Evolutionary conservation across 345 rosid genomes (phyloP).

Genomic region (Barbarea vulgaris): DNA sequence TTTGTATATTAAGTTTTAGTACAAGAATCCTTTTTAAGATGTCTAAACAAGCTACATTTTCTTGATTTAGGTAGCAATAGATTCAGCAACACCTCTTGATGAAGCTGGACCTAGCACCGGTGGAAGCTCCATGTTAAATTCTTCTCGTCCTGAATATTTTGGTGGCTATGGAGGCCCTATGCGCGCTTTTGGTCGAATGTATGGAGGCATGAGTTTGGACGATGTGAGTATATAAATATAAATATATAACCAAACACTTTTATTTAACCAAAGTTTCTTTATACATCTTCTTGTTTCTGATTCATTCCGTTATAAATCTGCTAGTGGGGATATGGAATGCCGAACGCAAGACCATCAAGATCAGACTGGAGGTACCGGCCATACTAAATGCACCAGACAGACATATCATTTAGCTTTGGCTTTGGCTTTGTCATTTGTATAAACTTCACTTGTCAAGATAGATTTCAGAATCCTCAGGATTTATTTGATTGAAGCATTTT

Average conservation of each 20-base stretch:
- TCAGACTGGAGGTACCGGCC: slow-evolving; percentile 94
- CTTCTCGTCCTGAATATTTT: slow-evolving; percentile 50
- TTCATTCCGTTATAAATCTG: neutral
- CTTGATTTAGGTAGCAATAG: slow-evolving; percentile 80
- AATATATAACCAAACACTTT: neutral
- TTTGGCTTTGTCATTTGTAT: slow-evolving; percentile 35
- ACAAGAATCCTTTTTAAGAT: neutral
- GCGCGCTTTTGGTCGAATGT: slow-evolving; percentile 79
- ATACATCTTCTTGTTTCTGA: no score
- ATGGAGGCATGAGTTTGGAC: slow-evolving; percentile 69
- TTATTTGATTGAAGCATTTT: neutral
- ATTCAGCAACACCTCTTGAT: slow-evolving; percentile 91
- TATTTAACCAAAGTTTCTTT: neutral
- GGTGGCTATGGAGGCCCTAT: slow-evolving; percentile 89
- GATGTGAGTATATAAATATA: slow-evolving; percentile 65
- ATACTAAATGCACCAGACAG: slow-evolving; percentile 45
- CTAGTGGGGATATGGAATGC: slow-evolving; percentile 82
- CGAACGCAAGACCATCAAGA: slow-evolving; percentile 66
- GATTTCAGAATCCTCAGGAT: slow-evolving; percentile 12
- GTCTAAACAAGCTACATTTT: slow-evolving; percentile 8
- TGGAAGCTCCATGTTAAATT: slow-evolving; percentile 55
- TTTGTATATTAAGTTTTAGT: neutral
- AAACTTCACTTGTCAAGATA: slow-evolving; percentile 26
- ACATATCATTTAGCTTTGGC: slow-evolving; percentile 16
- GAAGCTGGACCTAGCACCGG: slow-evolving; percentile 70